Conservation (phyloP, 306 rosid genomes). For the Lathyrus oleraceus region DNA sequence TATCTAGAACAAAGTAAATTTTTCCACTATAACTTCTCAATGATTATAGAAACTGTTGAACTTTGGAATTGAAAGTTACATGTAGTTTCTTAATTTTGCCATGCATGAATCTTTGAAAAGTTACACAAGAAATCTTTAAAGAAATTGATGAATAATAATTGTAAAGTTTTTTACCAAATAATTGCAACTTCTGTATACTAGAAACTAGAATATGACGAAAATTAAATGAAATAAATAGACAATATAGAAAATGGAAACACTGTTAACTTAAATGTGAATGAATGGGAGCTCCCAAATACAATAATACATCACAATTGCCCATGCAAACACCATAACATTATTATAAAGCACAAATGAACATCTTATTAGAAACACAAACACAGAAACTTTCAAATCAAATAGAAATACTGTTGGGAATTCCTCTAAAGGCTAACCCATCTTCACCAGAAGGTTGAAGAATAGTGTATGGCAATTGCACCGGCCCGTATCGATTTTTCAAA, state of each 20-base stretch:
- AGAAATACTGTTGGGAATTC: slow-evolving; percentile 17
- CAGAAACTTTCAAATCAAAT: background rate
- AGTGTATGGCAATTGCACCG: background rate
- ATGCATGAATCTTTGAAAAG: no score
- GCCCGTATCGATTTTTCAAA: slow-evolving; percentile 11
- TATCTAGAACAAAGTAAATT: no score
- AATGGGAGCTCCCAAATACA: background rate
- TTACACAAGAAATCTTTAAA: no score
- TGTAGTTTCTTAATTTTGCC: no score
- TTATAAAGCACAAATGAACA: background rate
- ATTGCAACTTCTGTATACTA: background rate
- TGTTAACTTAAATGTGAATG: background rate
- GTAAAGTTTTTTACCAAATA: no score
- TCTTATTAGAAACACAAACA: background rate
- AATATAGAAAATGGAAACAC: background rate
- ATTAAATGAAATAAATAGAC: background rate
- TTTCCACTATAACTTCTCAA: no score
- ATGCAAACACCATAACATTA: background rate
- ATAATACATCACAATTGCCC: background rate
- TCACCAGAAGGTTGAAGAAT: slow-evolving; percentile 9
- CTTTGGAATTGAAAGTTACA: no score
- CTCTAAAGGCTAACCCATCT: background rate
- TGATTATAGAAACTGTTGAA: no score
- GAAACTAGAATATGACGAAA: background rate
- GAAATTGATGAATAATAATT: no score